Percentiles rank a stretch among this genome's conserved stretches.
Conservation (phyloP, 2,329 filamentous ascomycete species). For the Ilyonectria mors-panacis region DNA sequence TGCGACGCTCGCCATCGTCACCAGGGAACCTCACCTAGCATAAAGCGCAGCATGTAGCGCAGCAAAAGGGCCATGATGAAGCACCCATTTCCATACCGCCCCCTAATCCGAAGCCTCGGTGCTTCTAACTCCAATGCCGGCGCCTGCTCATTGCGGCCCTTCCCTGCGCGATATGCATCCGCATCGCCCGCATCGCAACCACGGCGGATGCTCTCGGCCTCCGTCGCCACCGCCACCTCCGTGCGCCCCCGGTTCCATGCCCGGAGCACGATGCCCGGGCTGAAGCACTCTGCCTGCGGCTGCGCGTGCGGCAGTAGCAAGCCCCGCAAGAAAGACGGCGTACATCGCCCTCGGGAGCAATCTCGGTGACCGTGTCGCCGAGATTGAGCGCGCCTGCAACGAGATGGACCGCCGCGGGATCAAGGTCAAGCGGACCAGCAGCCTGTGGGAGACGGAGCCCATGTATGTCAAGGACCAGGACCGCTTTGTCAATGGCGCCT, state of each 20-base stretch:
- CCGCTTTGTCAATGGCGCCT: constrained; percentile 91
- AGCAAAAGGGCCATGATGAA: constrained; percentile 37
- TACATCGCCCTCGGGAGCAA: constrained; percentile 96
- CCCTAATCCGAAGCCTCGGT: constrained; percentile 30
- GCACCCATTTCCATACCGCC: constrained; percentile 29
- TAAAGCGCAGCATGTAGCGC: constrained; percentile 35
- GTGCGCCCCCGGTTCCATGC: constrained; percentile 35
- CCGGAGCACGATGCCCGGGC: constrained; percentile 26
- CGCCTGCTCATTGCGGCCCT: constrained; percentile 26
- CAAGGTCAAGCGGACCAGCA: constrained; percentile 83
- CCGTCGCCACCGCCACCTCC: background rate
- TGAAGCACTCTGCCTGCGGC: constrained; percentile 51
- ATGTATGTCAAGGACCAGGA: constrained; percentile 97
- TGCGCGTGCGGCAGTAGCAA: constrained; percentile 53
- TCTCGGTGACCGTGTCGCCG: constrained; percentile 84
- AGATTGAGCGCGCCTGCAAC: constrained; percentile 87
- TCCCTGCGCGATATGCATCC: constrained; percentile 34
- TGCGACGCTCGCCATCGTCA: constrained; percentile 29
- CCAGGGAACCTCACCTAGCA: constrained; percentile 4
- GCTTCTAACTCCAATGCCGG: constrained; percentile 26
- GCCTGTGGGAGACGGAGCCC: constrained; percentile 92
- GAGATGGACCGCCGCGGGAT: constrained; percentile 83
- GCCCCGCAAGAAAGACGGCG: constrained; percentile 64
- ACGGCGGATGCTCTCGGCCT: constrained; percentile 27
- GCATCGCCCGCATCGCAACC: constrained; percentile 21